A percentile compares a stretch with the other conserved stretches of the same genome.
Evolutionary conservation across 1,139 yeast species (phyloP).

Genomic region (Candida buenavistaensis): DNA sequence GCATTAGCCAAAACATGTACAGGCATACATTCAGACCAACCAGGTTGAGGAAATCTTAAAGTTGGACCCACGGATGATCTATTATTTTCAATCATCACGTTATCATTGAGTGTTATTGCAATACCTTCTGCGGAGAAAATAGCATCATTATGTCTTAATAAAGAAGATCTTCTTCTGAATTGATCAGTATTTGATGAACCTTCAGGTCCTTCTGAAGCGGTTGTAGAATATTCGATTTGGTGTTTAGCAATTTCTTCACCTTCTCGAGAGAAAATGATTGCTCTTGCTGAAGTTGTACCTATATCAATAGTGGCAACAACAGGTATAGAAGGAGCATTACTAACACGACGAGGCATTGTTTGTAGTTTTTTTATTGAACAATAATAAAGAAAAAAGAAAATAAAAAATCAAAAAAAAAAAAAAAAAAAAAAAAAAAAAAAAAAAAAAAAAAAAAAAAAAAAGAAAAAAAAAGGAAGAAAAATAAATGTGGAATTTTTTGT

Average conservation of each 20-base stretch:
- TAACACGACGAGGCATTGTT: constrained; percentile 41
- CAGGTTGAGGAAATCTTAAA: constrained; percentile 71
- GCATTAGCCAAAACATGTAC: constrained; percentile 80
- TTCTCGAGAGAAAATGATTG: constrained; percentile 69
- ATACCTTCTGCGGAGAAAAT: constrained; percentile 76
- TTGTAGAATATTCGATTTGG: constrained; percentile 85
- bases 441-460: no score
- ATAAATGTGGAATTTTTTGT: no score
- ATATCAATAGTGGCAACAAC: constrained; percentile 79
- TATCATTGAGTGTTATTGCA: constrained; percentile 58
- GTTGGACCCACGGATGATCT: constrained; percentile 64
- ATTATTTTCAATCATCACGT: constrained; percentile 62
- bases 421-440: background rate
- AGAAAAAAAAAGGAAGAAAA: no score
- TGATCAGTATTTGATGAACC: constrained; percentile 47
- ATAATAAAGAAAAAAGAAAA: background rate
- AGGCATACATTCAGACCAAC: constrained; percentile 96
- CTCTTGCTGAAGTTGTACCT: constrained; percentile 95
- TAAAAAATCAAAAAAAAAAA: no score
- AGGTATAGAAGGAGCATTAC: constrained; percentile 45
- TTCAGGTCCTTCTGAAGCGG: constrained; percentile 57
- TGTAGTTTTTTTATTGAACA: background rate
- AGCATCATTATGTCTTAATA: constrained; percentile 52
- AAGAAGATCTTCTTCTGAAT: constrained; percentile 52
- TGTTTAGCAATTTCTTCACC: constrained; percentile 84